Percentiles rank a stretch among this genome's conserved stretches.
Conservation (phyloP, 2,329 filamentous ascomycete genomes). For the Paraphoma chrysanthemicola region DNA sequence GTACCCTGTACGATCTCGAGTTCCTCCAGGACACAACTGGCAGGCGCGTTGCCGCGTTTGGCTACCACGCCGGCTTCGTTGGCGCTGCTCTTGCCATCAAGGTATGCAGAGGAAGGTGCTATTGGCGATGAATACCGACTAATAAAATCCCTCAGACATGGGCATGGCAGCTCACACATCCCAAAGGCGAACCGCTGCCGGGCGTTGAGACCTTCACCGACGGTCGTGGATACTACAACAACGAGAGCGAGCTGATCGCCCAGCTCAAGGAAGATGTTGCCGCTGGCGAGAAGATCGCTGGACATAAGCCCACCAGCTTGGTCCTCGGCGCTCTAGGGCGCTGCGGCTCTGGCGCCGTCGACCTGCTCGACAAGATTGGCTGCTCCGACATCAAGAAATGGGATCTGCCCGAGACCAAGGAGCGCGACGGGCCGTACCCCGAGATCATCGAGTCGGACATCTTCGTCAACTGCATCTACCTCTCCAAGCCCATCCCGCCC, state of each 20-base stretch:
- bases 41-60: slow-evolving; percentile 74
- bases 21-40: slow-evolving; percentile 79
- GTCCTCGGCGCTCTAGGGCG: slow-evolving; percentile 82
- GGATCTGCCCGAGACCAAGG: slow-evolving; percentile 79
- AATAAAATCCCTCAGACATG: slow-evolving; percentile 65
- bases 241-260: slow-evolving; percentile 74
- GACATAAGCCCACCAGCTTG: slow-evolving; percentile 74
- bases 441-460: slow-evolving; percentile 73
- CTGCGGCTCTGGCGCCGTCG: slow-evolving; percentile 84
- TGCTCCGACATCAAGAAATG: slow-evolving; percentile 73
- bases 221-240: slow-evolving; percentile 67
- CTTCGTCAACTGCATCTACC: slow-evolving; percentile 71
- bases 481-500: slow-evolving; percentile 77
- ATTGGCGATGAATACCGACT: slow-evolving; percentile 9
- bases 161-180: slow-evolving; percentile 80
- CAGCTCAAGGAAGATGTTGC: slow-evolving; percentile 77
- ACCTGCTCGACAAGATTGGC: slow-evolving; percentile 78
- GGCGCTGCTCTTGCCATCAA: slow-evolving; percentile 57
- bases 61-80: slow-evolving; percentile 57
- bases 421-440: slow-evolving; percentile 72
- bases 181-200: slow-evolving; percentile 69
- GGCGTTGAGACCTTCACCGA: slow-evolving; percentile 63
- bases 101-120: slow-evolving; percentile 18
- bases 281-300: slow-evolving; percentile 70
- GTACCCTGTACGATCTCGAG: slow-evolving; percentile 83